Evolutionary conservation across 371 early-diverging fungal species (phyloP).

Genomic region (Massospora cicadina): DNA sequence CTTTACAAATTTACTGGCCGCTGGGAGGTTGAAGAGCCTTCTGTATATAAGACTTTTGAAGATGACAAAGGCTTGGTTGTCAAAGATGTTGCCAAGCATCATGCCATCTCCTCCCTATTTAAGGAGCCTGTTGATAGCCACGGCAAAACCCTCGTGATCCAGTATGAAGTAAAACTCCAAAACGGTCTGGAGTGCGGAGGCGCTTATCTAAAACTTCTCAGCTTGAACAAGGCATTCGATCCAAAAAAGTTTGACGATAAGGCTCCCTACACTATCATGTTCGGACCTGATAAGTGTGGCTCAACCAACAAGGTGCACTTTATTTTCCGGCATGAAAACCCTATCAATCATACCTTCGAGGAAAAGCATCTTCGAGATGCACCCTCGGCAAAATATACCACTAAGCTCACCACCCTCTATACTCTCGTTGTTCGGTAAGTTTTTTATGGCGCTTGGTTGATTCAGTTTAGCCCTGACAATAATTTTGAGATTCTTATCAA

Average conservation of each 20-base stretch:
- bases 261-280: constrained; percentile 63
- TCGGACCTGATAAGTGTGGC: constrained; percentile 92
- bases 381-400: constrained; percentile 36
- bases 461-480: constrained; percentile 52
- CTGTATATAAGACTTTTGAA: constrained; percentile 27
- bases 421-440: constrained; percentile 61
- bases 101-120: constrained; percentile 60
- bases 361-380: constrained; percentile 32
- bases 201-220: constrained; percentile 80
- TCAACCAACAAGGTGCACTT: constrained; percentile 88
- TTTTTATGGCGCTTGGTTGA: neutral
- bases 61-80: constrained; percentile 51
- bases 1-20: constrained; percentile 39
- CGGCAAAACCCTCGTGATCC: constrained; percentile 67
- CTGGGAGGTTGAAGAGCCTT: constrained; percentile 53
- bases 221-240: constrained; percentile 23
- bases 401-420: constrained; percentile 64
- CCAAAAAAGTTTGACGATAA: constrained; percentile 27
- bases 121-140: constrained; percentile 55
- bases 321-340: constrained; percentile 85
- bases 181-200: constrained; percentile 91
- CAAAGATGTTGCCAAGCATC: constrained; percentile 56
- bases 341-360: constrained; percentile 56
- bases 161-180: constrained; percentile 92
- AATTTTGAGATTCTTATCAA: constrained; percentile 71